Conservation (phyloP, 2,329 filamentous ascomycete species). For the Pseudopithomyces maydicus region DNA sequence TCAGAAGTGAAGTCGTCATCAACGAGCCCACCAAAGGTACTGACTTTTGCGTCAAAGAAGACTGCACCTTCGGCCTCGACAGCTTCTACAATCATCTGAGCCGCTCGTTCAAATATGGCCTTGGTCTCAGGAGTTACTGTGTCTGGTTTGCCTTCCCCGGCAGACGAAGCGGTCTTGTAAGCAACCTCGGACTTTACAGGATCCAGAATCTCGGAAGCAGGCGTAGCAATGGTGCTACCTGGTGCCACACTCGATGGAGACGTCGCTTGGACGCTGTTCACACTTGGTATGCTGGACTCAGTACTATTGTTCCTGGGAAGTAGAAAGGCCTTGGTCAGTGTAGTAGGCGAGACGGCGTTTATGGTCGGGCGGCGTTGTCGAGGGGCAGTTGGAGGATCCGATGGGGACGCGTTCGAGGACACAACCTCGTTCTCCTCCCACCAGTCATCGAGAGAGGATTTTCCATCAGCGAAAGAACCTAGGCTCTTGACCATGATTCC, state of each 20-base stretch:
- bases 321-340: constrained; percentile 17
- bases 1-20: constrained; percentile 42
- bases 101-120: constrained; percentile 41
- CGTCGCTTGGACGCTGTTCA: constrained; percentile 20
- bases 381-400: constrained; percentile 16
- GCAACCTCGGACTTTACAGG: constrained; percentile 18
- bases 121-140: constrained; percentile 37
- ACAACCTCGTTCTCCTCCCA: constrained; percentile 33
- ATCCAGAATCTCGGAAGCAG: constrained; percentile 30
- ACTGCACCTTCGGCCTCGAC: constrained; percentile 44
- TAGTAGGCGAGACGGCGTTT: constrained; percentile 8
- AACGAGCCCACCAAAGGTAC: constrained; percentile 43
- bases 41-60: constrained; percentile 47
- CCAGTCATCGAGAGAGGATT: constrained; percentile 41
- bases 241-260: constrained; percentile 25
- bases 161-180: constrained; percentile 28
- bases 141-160: constrained; percentile 25
- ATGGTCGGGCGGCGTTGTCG: constrained; percentile 27
- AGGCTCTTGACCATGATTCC: constrained; percentile 58
- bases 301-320: constrained; percentile 23
- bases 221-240: constrained; percentile 23
- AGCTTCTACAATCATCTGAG: constrained; percentile 46
- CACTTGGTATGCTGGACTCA: constrained; percentile 24
- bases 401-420: constrained; percentile 16
- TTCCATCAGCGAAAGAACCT: constrained; percentile 45